These are phyloP conservation scores for Aspergillus intermedius DNA, from an alignment of 2,329 filamentous ascomycete genomes.

Conservation along the genomic window DNA sequence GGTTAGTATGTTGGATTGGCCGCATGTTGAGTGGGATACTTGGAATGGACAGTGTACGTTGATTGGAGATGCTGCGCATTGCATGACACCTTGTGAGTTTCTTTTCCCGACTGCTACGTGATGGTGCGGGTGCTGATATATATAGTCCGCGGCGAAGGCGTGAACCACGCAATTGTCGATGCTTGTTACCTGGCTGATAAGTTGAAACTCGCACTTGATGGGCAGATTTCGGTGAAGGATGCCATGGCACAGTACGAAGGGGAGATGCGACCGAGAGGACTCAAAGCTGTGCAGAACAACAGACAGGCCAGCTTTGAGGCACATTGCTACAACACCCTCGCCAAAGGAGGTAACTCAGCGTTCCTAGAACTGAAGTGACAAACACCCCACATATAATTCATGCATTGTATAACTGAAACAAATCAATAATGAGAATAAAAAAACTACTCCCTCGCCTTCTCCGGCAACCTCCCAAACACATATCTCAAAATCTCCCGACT, in stretches of 20 bases:
- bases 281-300: background rate
- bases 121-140: background rate
- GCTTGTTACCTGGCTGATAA: background rate
- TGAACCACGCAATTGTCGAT: background rate
- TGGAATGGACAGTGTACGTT: background rate
- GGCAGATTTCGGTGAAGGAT: background rate
- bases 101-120: background rate
- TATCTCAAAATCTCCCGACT: constrained; percentile 84
- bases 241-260: background rate
- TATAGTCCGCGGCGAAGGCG: background rate
- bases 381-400: too few species aligned
- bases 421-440: background rate
- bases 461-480: constrained; percentile 66
- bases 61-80: background rate
- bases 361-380: too few species aligned
- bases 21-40: background rate
- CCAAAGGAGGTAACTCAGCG: too few species aligned
- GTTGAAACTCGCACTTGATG: background rate
- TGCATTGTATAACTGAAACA: background rate
- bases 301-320: background rate
- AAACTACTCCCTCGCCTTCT: constrained; percentile 14
- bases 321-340: background rate
- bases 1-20: background rate
- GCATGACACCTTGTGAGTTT: background rate
- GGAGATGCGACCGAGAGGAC: background rate